Evolutionary conservation across 75 land plant genomes (phyloP), one percentile per base, ranked within the genome.

Genomic region (Pinus tabuliformis): DNA sequence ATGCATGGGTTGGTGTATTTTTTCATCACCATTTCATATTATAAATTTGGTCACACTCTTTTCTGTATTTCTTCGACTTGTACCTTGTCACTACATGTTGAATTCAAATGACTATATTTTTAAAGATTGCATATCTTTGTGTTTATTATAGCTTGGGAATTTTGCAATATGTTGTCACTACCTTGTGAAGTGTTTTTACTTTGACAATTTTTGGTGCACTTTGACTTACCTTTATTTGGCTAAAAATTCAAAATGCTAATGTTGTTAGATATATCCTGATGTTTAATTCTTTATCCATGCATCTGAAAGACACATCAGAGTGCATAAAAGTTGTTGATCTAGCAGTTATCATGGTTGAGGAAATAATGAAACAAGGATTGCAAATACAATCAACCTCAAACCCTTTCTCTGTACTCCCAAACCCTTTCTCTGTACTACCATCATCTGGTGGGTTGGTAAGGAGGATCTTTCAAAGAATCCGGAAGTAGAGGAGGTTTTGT

Each of bases 281-380:
- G 72, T 54, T 42, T 39, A 8, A 42, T 18, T 24, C 11, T 2
- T n/a, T 45, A 39, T 30, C 52, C n/a, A 49, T 42, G 54, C 83
- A 96, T 96, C 73, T 96, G 56, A 91, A 91, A 73, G 91, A 94
- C 36, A 91, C 85, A 37, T 86, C 91, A 13, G 97, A 96, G 71
- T 78, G 92, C 42, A 91, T 96, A 45, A 90, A 80, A 75, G 92
- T 92, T 42, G 99, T 93, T 81, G 99, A 96, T 82, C 87, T 66
- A 76, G 99, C 99, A 45, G 94, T 96, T 76, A 84, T 89, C 3
- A 81, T 96, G 86, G 92, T 96, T 73, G 99, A 96, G 62, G 99
- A 93, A 76, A 90, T 96, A 77, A 61, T 96, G 86, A 93, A 86
- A 77, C 91, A 88, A 73, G 91, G 94, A 30, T 81, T 73, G n/a